Conservation (phyloP, 2,329 filamentous ascomycete genomes). For the Pseudofabraea citricarpa region DNA sequence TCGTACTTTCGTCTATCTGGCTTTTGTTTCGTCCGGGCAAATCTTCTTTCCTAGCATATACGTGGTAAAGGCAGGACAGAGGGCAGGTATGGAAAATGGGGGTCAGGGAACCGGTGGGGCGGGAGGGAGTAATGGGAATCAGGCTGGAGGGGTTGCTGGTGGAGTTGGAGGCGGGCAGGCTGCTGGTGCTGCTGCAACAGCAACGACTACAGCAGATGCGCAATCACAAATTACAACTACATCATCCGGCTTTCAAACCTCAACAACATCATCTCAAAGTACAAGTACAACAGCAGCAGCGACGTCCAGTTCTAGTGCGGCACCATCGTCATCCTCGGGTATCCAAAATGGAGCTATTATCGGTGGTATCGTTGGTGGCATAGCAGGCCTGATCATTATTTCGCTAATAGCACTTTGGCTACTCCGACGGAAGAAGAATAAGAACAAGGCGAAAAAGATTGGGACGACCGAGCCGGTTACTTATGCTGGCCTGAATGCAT, state of each 20-base stretch:
- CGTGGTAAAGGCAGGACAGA: too few relatives aligned
- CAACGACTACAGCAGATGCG: constrained; percentile 6
- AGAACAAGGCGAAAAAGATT: constrained; percentile 2
- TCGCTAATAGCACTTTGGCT: constrained; percentile 12
- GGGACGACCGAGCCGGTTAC: constrained; percentile 9
- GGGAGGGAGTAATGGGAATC: not conserved
- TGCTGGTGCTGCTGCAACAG: not conserved
- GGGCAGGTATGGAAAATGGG: not conserved
- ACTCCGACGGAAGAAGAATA: constrained; percentile 11
- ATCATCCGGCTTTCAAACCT: constrained; percentile 4
- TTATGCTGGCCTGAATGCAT: constrained; percentile 14
- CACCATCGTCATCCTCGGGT: constrained; percentile 6
- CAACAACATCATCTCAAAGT: constrained; percentile 5
- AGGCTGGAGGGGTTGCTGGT: not conserved
- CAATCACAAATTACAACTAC: not conserved
- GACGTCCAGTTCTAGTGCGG: constrained; percentile 5
- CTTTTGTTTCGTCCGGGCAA: too few relatives aligned
- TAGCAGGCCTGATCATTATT: constrained; percentile 12
- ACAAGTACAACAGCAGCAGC: constrained; percentile 6
- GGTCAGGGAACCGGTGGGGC: not conserved
- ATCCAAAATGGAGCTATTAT: constrained; percentile 11
- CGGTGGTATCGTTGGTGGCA: constrained; percentile 14
- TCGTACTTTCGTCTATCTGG: not conserved
- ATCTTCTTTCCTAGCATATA: too few relatives aligned
- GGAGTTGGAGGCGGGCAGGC: not conserved